Evolutionary conservation across 2,329 filamentous ascomycete genomes (phyloP).

Genomic region (Fusarium pseudocircinatum): DNA sequence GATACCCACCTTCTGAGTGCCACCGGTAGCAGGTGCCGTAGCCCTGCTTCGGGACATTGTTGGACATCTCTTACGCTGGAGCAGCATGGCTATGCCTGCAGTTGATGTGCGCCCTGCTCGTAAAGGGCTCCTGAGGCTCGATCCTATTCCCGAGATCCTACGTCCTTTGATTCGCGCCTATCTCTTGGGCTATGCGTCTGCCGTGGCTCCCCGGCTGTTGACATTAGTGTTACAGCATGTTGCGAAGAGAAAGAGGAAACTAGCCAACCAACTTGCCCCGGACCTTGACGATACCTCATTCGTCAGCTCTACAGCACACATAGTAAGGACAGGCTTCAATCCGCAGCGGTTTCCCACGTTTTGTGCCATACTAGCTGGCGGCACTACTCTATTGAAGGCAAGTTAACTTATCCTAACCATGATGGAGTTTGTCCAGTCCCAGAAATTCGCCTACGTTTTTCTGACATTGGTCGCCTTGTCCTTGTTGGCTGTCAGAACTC

Average conservation of each 20-base stretch:
- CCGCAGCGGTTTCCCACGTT: conserved; percentile 69
- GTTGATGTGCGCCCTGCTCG: conserved; percentile 27
- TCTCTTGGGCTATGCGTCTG: conserved; percentile 68
- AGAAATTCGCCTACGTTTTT: not conserved
- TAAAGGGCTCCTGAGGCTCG: conserved; percentile 39
- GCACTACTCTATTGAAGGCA: conserved; percentile 70
- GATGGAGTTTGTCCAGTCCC: not conserved
- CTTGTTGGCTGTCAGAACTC: not conserved
- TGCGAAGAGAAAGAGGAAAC: conserved; percentile 48
- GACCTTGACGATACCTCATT: conserved; percentile 47
- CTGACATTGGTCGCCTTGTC: not conserved
- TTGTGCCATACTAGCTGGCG: conserved; percentile 68
- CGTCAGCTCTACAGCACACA: conserved; percentile 47
- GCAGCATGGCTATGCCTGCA: conserved; percentile 16
- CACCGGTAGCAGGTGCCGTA: conserved; percentile 38
- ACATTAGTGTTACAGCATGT: conserved; percentile 63
- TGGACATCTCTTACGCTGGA: conserved; percentile 24
- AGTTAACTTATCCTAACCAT: conserved; percentile 32
- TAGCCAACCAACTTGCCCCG: conserved; percentile 37
- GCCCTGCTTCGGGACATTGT: conserved; percentile 27
- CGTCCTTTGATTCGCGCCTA: conserved; percentile 69
- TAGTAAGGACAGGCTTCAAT: conserved; percentile 63
- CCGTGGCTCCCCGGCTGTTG: conserved; percentile 65
- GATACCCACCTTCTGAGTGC: conserved; percentile 25
- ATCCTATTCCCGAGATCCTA: conserved; percentile 58